These are phyloP conservation scores for Cladochytrium replicatum DNA, from an alignment of 192 early-diverging fungal genomes.

Conservation along the genomic window DNA sequence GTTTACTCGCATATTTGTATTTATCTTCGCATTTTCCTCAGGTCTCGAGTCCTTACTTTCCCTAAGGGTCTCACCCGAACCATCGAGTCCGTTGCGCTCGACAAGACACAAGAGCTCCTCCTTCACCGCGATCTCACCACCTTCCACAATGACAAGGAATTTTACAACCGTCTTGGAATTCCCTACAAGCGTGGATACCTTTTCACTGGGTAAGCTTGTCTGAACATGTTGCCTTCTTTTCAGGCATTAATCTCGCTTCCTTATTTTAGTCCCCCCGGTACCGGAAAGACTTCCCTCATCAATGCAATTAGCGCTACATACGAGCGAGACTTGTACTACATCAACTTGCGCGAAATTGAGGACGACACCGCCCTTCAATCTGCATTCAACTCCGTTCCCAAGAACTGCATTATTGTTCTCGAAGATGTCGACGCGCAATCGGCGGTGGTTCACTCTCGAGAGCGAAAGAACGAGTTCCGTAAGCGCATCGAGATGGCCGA, in stretches of 20 bases:
- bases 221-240: no score
- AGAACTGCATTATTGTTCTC: constrained; percentile 18
- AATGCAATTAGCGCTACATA: constrained; percentile 32
- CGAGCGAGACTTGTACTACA: constrained; percentile 35
- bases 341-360: constrained; percentile 26
- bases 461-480: no score
- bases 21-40: no score
- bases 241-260: no score
- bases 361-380: constrained; percentile 29
- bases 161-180: constrained; percentile 51
- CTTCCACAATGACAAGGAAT: constrained; percentile 41
- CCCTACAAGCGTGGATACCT: constrained; percentile 50
- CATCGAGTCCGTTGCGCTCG: constrained; percentile 43
- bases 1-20: no score
- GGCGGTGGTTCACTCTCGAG: constrained; percentile 27
- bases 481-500: constrained; percentile 15
- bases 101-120: constrained; percentile 33
- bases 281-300: constrained; percentile 34
- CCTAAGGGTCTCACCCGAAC: no score
- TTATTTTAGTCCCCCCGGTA: constrained; percentile 30
- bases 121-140: constrained; percentile 37
- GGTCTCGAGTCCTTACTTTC: no score
- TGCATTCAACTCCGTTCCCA: constrained; percentile 32
- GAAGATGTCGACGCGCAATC: constrained; percentile 32
- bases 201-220: constrained; percentile 18